These are phyloP conservation scores for Krasilnikovozyma curviuscula DNA, from an alignment of 768 basidiomycete genomes.

Conservation along the genomic window DNA sequence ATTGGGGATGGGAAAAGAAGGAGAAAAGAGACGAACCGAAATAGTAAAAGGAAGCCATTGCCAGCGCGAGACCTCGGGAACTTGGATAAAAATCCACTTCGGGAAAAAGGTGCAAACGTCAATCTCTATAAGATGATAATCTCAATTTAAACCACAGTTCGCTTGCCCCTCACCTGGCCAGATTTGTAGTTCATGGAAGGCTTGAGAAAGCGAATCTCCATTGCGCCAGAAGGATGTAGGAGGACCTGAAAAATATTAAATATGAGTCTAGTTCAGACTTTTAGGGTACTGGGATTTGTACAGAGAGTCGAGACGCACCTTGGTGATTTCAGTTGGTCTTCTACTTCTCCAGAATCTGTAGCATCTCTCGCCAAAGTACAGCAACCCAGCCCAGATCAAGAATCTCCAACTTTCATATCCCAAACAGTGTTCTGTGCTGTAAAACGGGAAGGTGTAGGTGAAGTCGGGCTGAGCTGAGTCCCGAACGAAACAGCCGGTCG, in stretches of 20 bases:
- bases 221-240: conserved; percentile 36
- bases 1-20: neutral
- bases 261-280: conserved; percentile 23
- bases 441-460: conserved; percentile 60
- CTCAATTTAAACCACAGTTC: too few relatives aligned
- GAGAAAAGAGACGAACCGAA: conserved; percentile 12
- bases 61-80: conserved; percentile 60
- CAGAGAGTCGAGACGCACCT: conserved; percentile 77
- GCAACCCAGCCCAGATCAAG: conserved; percentile 63
- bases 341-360: conserved; percentile 67
- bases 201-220: conserved; percentile 84
- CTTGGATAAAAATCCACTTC: conserved; percentile 80
- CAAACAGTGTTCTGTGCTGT: conserved; percentile 65
- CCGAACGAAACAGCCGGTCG: conserved; percentile 81
- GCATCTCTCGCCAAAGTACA: conserved; percentile 73
- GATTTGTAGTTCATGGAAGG: conserved; percentile 70
- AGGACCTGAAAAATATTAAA: neutral
- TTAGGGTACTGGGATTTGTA: too few relatives aligned
- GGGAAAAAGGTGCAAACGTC: too few relatives aligned
- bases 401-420: conserved; percentile 82
- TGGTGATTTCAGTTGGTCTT: conserved; percentile 54
- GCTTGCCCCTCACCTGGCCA: conserved; percentile 21
- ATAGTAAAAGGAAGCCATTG: conserved; percentile 97
- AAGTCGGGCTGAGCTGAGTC: conserved; percentile 57
- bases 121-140: too few relatives aligned